Evolutionary conservation across 2,329 filamentous ascomycete species (phyloP).

Genomic region (Verticillium klebahnii): DNA sequence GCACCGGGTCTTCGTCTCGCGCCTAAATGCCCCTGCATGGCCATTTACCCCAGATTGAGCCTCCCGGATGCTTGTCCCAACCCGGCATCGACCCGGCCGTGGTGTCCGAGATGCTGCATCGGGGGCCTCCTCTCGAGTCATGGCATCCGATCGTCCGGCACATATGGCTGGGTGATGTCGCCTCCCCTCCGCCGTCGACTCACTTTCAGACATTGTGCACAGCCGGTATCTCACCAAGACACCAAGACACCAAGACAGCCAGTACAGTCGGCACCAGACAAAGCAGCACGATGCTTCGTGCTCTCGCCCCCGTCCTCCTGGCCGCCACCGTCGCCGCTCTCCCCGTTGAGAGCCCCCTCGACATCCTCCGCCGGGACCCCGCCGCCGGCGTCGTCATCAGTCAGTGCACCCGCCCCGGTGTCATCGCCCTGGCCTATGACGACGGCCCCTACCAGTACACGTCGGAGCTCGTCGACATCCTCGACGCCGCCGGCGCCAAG

Average conservation of each 20-base stretch:
- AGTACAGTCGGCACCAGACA: not conserved
- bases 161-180: not conserved
- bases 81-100: not conserved
- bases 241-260: not conserved
- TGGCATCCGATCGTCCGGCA: not conserved
- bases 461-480: slow-evolving; percentile 41
- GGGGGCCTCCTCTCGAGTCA: not conserved
- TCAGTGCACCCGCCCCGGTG: slow-evolving; percentile 36
- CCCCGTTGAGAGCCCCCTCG: slow-evolving; percentile 28
- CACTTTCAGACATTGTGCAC: not conserved
- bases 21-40: not conserved
- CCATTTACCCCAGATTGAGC: not conserved
- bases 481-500: slow-evolving; percentile 42
- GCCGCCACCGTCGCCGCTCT: slow-evolving; percentile 21
- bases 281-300: slow-evolving; percentile 17
- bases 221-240: not conserved
- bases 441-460: slow-evolving; percentile 49
- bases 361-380: slow-evolving; percentile 34
- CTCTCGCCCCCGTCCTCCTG: slow-evolving; percentile 22
- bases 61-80: not conserved
- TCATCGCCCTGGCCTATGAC: slow-evolving; percentile 48
- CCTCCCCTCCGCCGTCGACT: too few species aligned
- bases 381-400: slow-evolving; percentile 38
- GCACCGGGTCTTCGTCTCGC: not conserved
- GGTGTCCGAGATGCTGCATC: not conserved